Evolutionary conservation across 768 basidiomycete species (phyloP).

Genomic region (Lentinula sp.): DNA sequence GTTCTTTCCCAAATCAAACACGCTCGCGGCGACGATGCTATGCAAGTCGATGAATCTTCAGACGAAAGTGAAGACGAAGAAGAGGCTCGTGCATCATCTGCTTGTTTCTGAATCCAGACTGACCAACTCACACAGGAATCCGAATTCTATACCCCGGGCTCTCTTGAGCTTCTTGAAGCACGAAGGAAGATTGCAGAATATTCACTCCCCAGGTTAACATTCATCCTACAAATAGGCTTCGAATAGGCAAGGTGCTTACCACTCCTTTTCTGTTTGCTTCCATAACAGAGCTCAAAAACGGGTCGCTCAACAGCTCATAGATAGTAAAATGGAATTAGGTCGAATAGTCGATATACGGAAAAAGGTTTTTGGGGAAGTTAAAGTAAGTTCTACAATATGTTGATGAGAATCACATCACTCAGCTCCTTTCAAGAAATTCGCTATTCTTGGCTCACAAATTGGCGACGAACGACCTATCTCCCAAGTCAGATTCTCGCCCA

Average conservation of each 20-base stretch:
- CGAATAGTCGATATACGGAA: slow-evolving; percentile 91
- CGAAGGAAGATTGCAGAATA: slow-evolving; percentile 85
- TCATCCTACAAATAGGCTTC: slow-evolving; percentile 44
- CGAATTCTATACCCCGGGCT: slow-evolving; percentile 94
- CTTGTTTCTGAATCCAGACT: background rate
- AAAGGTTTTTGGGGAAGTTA: slow-evolving; percentile 83
- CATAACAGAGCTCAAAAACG: slow-evolving; percentile 89
- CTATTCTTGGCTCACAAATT: slow-evolving; percentile 94
- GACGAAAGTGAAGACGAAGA: slow-evolving; percentile 69
- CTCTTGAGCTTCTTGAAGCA: slow-evolving; percentile 80
- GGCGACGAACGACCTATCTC: slow-evolving; percentile 95
- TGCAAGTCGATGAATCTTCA: slow-evolving; percentile 64
- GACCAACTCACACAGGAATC: slow-evolving; percentile 51
- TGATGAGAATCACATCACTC: background rate
- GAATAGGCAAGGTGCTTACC: slow-evolving; percentile 75
- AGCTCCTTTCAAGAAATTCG: slow-evolving; percentile 57
- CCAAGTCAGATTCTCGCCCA: slow-evolving; percentile 91
- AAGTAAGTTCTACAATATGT: slow-evolving; percentile 42
- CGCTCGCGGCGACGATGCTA: slow-evolving; percentile 76
- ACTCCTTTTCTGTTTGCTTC: slow-evolving; percentile 30
- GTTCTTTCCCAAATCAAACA: slow-evolving; percentile 91
- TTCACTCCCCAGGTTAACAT: slow-evolving; percentile 88
- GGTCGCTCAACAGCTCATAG: slow-evolving; percentile 86
- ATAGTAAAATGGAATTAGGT: slow-evolving; percentile 81
- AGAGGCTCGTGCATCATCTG: slow-evolving; percentile 5